Evolutionary conservation across 805 yeast species (phyloP).

Genomic region (Cyberlindnera euphorbiiphila): DNA sequence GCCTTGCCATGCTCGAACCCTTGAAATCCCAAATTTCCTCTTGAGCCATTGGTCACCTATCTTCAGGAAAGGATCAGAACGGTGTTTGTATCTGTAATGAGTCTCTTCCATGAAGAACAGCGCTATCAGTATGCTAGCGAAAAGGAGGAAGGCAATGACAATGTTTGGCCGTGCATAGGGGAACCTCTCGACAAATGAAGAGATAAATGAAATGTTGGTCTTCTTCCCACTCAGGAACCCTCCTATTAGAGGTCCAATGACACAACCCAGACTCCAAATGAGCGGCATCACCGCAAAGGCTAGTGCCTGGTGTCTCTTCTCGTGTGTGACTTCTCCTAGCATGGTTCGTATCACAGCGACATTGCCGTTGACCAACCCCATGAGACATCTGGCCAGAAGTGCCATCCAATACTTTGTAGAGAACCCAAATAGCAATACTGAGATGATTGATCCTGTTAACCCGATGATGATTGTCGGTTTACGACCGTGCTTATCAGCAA

Average conservation of each 20-base stretch:
- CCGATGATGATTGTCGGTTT: constrained; percentile 16
- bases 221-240: constrained; percentile 15
- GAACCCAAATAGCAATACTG: constrained; percentile 13
- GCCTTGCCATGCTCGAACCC: constrained; percentile 12
- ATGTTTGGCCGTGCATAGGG: constrained; percentile 17
- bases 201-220: constrained; percentile 5
- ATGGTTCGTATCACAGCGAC: constrained; percentile 17
- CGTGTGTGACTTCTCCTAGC: constrained; percentile 15
- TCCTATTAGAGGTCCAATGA: constrained; percentile 16
- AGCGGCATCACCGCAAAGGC: constrained; percentile 16
- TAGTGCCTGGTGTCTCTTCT: constrained; percentile 15
- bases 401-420: constrained; percentile 11
- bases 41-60: constrained; percentile 8
- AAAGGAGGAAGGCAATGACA: constrained; percentile 5
- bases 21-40: not conserved
- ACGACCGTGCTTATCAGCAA: constrained; percentile 15
- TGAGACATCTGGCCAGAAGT: constrained; percentile 6
- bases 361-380: constrained; percentile 16
- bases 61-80: constrained; percentile 11
- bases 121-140: constrained; percentile 1
- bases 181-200: constrained; percentile 7
- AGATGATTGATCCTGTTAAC: constrained; percentile 10
- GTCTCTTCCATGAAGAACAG: constrained; percentile 16
- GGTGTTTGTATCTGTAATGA: constrained; percentile 9
- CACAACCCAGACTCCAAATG: constrained; percentile 11